Evolutionary conservation across 2,329 filamentous ascomycete species (phyloP).

Genomic region (Trichoderma cornu-damae): DNA sequence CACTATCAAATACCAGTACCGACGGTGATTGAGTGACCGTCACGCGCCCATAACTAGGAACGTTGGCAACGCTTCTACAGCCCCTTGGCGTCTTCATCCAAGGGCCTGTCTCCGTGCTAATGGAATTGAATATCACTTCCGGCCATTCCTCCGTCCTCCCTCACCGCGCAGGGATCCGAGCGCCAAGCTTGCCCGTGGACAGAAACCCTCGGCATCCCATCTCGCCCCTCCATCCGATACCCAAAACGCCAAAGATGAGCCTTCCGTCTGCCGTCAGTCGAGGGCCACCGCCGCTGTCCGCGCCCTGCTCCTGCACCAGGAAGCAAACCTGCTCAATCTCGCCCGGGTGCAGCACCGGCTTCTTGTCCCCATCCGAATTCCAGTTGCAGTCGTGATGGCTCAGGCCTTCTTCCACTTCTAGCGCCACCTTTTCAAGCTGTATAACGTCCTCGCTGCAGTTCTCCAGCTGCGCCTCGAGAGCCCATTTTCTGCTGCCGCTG

Average conservation of each 20-base stretch:
- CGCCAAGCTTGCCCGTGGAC: conserved; percentile 75
- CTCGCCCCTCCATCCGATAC: conserved; percentile 80
- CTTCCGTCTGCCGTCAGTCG: conserved; percentile 49
- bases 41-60: neutral
- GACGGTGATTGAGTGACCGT: neutral
- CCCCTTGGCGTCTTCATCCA: neutral
- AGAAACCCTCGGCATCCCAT: conserved; percentile 88
- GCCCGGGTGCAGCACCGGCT: conserved; percentile 55
- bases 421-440: conserved; percentile 62
- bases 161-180: conserved; percentile 37
- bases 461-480: conserved; percentile 90
- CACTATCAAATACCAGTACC: neutral
- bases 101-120: neutral
- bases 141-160: neutral
- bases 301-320: conserved; percentile 44
- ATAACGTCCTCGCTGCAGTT: conserved; percentile 84
- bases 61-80: neutral
- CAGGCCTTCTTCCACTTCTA: conserved; percentile 51
- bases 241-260: conserved; percentile 71
- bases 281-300: conserved; percentile 33
- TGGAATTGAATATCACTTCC: neutral
- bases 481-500: conserved; percentile 49
- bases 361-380: conserved; percentile 40
- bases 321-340: conserved; percentile 65
- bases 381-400: conserved; percentile 54